Conservation (phyloP, 164 flowering plant species). For the Platanus orientalis region DNA sequence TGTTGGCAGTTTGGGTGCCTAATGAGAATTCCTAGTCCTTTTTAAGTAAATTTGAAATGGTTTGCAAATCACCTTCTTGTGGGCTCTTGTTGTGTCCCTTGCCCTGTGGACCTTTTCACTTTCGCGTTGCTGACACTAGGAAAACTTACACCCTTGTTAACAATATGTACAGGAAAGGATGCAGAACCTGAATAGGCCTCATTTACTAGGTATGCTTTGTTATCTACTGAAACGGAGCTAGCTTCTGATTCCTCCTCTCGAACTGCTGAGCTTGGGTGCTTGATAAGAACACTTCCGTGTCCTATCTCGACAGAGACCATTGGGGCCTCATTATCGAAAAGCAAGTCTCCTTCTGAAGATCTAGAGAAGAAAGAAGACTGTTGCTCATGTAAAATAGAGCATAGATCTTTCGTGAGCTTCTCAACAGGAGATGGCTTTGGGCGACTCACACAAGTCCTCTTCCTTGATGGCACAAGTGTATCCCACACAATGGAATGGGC, state of each 20-base stretch:
- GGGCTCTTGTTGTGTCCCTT: conserved; percentile 34
- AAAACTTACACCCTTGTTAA: conserved; percentile 27
- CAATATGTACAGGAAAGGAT: conserved; percentile 39
- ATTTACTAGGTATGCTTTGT: conserved; percentile 36
- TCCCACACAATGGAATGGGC: conserved; percentile 86
- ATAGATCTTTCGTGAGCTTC: conserved; percentile 86
- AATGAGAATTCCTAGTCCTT: not conserved
- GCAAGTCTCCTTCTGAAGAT: conserved; percentile 82
- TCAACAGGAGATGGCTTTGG: conserved; percentile 84
- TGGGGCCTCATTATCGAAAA: conserved; percentile 72
- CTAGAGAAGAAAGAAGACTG: conserved; percentile 65
- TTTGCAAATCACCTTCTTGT: conserved; percentile 43
- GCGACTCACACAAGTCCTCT: conserved; percentile 75
- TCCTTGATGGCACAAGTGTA: conserved; percentile 72
- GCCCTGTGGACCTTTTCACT: conserved; percentile 32
- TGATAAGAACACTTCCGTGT: conserved; percentile 88
- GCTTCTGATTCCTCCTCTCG: conserved; percentile 98
- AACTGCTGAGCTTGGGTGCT: conserved; percentile 60
- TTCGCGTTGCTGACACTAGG: conserved; percentile 25
- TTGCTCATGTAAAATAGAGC: conserved; percentile 77
- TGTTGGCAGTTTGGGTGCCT: not conserved
- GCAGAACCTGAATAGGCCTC: conserved; percentile 45
- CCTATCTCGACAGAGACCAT: conserved; percentile 96
- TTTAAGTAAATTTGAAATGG: not conserved
- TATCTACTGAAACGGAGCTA: conserved; percentile 83